Conservation (phyloP, 495 filamentous ascomycete genomes). For the Viridothelium virens region DNA sequence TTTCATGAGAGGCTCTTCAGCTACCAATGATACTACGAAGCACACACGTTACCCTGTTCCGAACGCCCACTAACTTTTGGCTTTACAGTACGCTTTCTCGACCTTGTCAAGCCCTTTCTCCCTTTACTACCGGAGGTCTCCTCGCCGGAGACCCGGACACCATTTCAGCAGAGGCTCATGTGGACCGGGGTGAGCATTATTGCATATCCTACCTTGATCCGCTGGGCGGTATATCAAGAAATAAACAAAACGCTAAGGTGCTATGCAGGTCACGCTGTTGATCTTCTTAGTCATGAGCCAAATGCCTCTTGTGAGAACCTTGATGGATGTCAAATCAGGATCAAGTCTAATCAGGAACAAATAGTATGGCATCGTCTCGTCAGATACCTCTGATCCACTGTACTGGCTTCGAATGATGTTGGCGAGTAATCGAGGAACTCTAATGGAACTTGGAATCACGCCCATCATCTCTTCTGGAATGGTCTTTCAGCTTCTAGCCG, state of each 20-base stretch:
- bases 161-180: slow-evolving; percentile 90
- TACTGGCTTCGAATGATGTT: slow-evolving; percentile 99
- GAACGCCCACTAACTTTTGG: not conserved
- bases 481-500: slow-evolving; percentile 99
- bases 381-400: slow-evolving; percentile 78
- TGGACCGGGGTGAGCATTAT: slow-evolving; percentile 70
- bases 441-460: slow-evolving; percentile 99
- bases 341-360: slow-evolving; percentile 9
- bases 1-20: not conserved
- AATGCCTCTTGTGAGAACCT: slow-evolving; percentile 57
- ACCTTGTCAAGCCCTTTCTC: slow-evolving; percentile 98
- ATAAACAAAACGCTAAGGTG: slow-evolving; percentile 34
- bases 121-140: slow-evolving; percentile 98
- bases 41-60: not conserved
- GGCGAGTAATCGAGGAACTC: slow-evolving; percentile 94
- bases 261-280: slow-evolving; percentile 69
- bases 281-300: slow-evolving; percentile 99
- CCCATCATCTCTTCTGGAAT: slow-evolving; percentile 99
- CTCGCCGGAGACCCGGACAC: slow-evolving; percentile 90
- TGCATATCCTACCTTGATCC: too few species aligned
- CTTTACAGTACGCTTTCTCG: slow-evolving; percentile 86
- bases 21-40: not conserved
- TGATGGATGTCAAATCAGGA: not conserved
- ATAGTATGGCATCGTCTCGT: slow-evolving; percentile 72
- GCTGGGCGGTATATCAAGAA: not conserved